Base-by-base conservation (phyloP, 139 green algal genomes). In the Coccomyxa sp. region DNA sequence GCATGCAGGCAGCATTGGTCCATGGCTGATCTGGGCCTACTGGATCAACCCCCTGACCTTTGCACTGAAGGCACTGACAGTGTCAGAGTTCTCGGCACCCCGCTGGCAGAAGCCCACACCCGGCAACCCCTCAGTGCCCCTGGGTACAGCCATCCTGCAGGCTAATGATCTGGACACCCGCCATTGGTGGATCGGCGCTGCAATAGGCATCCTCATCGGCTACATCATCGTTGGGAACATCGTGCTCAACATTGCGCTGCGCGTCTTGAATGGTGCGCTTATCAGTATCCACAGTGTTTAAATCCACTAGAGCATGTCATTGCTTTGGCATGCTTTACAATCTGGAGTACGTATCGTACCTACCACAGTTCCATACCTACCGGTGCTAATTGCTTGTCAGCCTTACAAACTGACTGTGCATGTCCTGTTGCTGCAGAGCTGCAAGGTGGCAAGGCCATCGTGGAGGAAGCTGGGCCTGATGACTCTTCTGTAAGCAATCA, bases 41-140 rank as follows among this genome's bases (percentile, higher is more conserved):
- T 82, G 45, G 13, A 75, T 82, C 23, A 82, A 82, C 78, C 78
- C 78, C 23, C 78, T 82, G 57, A 75, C 12, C 58, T 82, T 25
- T 16, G 78, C 58, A 25, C 21, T 75, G 0, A 18, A 21, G 21
- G 60, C 82, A 14, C 77, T 91, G n/a, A 79, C 87, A 17, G 80
- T 91, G 0, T 91, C 89, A 83, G 90, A 92, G 78, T 92, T 91
- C 75, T 84, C 86, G 31, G 82, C 80, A 17, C 80, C 80, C 0
- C 63, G 31, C 12, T 83, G 80, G 80, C 13, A 67, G 16, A 16
- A 51, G 21, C 71, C 27, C 21, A 45, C 21, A 4, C 57, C 77
- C 10, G 14, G 16, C 27, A 27, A 78, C 71, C 71, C 71, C 71
- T 51, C 31, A 18, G 32, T 60, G 4, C 21, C 3, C 17, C 7